Percentiles rank a stretch among this genome's conserved stretches.
phyloP scores from a whole-genome alignment of 345 rosid genomes.

The Odontarrhena argentea region DNA sequence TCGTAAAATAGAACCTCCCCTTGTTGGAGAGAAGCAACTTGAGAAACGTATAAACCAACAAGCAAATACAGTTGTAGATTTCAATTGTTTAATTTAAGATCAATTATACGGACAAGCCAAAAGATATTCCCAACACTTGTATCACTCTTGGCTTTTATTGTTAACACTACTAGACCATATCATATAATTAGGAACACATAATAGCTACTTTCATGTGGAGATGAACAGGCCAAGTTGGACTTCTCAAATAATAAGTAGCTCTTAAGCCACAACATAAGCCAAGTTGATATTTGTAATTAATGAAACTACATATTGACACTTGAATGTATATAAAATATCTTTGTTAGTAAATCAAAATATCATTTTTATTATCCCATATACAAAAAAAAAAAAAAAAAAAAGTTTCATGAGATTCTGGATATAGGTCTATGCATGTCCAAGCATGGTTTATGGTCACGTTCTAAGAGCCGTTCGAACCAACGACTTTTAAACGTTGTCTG shows the following conservation, averaged over 20 bases:
- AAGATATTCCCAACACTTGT: constrained; percentile 1
- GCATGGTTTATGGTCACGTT: no score
- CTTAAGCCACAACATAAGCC: constrained; percentile 33
- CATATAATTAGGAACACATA: constrained; percentile 3
- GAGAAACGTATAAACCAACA: background rate
- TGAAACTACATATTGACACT: constrained; percentile 21
- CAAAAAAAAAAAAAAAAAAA: no score
- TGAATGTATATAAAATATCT: background rate
- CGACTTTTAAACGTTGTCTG: no score
- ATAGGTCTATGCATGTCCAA: no score
- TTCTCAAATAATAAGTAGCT: constrained; percentile 27
- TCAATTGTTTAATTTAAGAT: background rate
- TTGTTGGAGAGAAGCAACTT: background rate
- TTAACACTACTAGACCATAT: constrained; percentile 9
- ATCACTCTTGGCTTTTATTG: background rate
- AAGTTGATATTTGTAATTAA: constrained; percentile 39
- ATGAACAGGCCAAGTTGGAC: constrained; percentile 37
- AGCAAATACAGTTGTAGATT: background rate
- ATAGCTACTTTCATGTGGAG: constrained; percentile 24
- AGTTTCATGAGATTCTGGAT: no score
- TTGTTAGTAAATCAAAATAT: background rate
- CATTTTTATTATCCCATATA: background rate
- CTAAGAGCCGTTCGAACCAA: no score
- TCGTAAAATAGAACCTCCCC: no score
- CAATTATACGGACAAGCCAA: constrained; percentile 8